Evolutionary conservation across 495 filamentous ascomycete genomes (phyloP), one percentile per base, ranked within the genome.

Genomic region (Trichocladium uniseriatum): DNA sequence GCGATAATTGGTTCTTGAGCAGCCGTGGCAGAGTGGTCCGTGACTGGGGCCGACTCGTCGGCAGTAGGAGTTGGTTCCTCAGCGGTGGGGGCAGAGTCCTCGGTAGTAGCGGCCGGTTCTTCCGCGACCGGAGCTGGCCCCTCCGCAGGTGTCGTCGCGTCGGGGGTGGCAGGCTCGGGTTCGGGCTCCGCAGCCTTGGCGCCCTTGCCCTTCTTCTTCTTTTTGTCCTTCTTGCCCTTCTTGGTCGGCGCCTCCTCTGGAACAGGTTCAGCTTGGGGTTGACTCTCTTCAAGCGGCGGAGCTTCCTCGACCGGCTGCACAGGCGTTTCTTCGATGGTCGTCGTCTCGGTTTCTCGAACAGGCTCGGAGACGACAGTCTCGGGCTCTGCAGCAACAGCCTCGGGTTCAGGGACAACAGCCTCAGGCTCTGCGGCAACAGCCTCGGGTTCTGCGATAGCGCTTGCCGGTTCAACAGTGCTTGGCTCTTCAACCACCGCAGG

Each of bases 161-260:
- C 24, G 8, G 24, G 8, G 27, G 10, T 34, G 6, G 27, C 55
- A 35, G 64, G 57, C 28, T 38, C 48, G 49, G 53, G 39, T 38
- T 62, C 54, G 11, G 38, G 54, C n/a, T 51, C 55, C 0, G 49
- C 57, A 8, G 50, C 19, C 36, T 68, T 54, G 19, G 46, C 47
- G 11, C 44, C 58, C 40, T 62, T 62, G 32, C 52, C 45, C 38
- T 55, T 59, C 55, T 61, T 64, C 50, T 60, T 47, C 45, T 55
- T 59, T 54, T 61, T 64, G 48, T 60, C 62, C 16, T 48, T 48
- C 38, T 49, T 48, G 31, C 31, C n/a, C 44, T 46, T 31, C 21
- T 45, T 38, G 21, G n/a, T 13, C 16, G 43, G 43, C 14, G 34
- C n/a, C 22, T 38, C 21, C 16, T 42, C 21, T 2, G 6, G 8